phyloP scores from a whole-genome alignment of 75 land plant species.

The Selaginella moellendorffii region DNA sequence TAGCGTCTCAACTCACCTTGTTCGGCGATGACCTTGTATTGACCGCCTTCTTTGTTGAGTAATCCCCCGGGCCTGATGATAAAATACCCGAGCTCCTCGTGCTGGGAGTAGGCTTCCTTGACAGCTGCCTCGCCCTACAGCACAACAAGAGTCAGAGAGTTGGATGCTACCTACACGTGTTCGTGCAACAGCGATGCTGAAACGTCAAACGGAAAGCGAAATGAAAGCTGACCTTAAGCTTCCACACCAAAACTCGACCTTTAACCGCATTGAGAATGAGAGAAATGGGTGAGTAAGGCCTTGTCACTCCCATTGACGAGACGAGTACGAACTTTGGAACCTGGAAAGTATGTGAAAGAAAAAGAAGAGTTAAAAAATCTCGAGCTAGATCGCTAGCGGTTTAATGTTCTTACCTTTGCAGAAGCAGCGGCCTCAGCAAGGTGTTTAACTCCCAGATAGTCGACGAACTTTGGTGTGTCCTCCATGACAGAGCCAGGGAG shows the following conservation, averaged over 20 bases:
- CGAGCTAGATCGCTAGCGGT: no score
- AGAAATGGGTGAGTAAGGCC: slow-evolving; percentile 21
- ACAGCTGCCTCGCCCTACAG: slow-evolving; percentile 24
- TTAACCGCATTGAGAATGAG: slow-evolving; percentile 19
- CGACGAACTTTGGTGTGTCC: slow-evolving; percentile 26
- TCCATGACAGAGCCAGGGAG: slow-evolving; percentile 21
- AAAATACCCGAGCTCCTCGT: slow-evolving; percentile 18
- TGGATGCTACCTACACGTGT: no score
- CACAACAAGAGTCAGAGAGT: not conserved
- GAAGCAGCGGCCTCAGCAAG: slow-evolving; percentile 32
- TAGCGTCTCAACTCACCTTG: slow-evolving; percentile 19
- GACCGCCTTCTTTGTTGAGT: slow-evolving; percentile 21
- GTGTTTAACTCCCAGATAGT: slow-evolving; percentile 25
- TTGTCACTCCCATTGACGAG: slow-evolving; percentile 26
- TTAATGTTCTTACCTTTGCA: slow-evolving; percentile 27
- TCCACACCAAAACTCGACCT: slow-evolving; percentile 30
- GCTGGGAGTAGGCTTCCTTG: slow-evolving; percentile 18
- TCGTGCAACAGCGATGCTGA: no score
- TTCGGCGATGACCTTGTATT: slow-evolving; percentile 14
- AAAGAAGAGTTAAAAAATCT: not conserved
- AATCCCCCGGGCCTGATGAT: slow-evolving; percentile 27
- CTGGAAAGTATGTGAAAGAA: slow-evolving; percentile 14
- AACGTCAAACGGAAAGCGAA: no score
- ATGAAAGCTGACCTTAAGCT: slow-evolving; percentile 19
- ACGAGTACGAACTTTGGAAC: slow-evolving; percentile 31